A percentile compares a stretch with the other conserved stretches of the same genome.
These are phyloP conservation scores for Candida ulmi DNA, from an alignment of 805 yeast genomes.

Conservation along the genomic window DNA sequence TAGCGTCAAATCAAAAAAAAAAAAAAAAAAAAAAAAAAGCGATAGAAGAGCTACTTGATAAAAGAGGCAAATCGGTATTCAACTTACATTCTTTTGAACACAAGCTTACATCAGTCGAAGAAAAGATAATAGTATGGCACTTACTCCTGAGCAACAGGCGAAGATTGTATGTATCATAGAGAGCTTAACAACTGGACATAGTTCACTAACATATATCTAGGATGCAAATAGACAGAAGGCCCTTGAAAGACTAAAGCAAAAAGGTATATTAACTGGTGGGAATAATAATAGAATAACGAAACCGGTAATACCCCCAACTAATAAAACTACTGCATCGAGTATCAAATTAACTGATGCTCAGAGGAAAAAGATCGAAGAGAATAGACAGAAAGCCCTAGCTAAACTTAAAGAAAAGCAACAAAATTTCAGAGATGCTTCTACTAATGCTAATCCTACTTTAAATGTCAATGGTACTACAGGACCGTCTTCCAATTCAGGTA, in stretches of 20 bases:
- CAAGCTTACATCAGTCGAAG: too few species aligned
- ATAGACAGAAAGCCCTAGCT: slow-evolving; percentile 49
- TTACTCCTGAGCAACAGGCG: slow-evolving; percentile 25
- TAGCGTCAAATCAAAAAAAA: too few species aligned
- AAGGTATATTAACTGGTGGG: slow-evolving; percentile 26
- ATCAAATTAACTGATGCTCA: slow-evolving; percentile 43
- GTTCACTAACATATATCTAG: too few species aligned
- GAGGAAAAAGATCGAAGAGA: slow-evolving; percentile 41
- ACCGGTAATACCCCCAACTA: slow-evolving; percentile 8
- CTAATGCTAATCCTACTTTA: slow-evolving; percentile 16
- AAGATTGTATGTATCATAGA: slow-evolving; percentile 25
- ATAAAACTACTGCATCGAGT: slow-evolving; percentile 10
- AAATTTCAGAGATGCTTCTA: slow-evolving; percentile 34
- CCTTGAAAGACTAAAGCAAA: slow-evolving; percentile 47
- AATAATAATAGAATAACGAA: slow-evolving; percentile 13
- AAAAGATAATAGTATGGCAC: slow-evolving; percentile 14
- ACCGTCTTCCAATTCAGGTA: slow-evolving; percentile 1
- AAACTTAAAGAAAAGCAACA: slow-evolving; percentile 29
- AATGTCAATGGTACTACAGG: neutral
- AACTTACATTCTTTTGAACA: too few species aligned
- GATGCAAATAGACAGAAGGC: slow-evolving; percentile 63
- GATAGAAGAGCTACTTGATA: too few species aligned
- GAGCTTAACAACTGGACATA: too few species aligned
- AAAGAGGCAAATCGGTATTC: neutral
- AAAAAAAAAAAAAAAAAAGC: too few species aligned